Base-by-base conservation (phyloP, 2,329 filamentous ascomycete species). In the Talaromyces amestolkiae region DNA sequence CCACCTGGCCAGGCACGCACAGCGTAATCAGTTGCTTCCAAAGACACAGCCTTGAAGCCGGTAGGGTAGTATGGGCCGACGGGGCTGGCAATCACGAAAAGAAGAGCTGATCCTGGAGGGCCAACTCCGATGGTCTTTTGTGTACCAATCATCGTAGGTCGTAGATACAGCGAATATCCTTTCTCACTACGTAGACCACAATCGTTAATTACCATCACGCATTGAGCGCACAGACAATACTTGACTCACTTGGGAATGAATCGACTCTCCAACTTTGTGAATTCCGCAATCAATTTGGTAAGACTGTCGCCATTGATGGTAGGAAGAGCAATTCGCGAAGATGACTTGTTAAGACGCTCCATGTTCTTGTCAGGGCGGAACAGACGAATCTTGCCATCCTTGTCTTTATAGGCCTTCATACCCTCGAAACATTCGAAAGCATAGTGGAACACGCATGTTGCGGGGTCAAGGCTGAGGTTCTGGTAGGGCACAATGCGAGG, bases 331-430 rank as follows among this genome's bases (percentile, higher is more conserved):
- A 99, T 98, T 70, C 95, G 91, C 45, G 91, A 87, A 58, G 91
- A 87, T 2, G 93, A 97, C 79, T 90, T 92, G 84, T 98, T 99
- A 79, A 99, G 82, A 67, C 95, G 90, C 69, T 85, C 89, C 94
- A 98, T 98, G 84, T 99, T 99, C 86, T 88, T 95, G 78, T 96
- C 90, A 2, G 95, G 95, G 39, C 95, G 88, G 86, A 99, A 99
- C 63, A 99, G 84, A 64, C 94, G 89, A 71, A 97, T 87, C 66
- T 88, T 82, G 72, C 92, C 92, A 51, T 87, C 77, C 73, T 85
- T 87, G 81, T 96, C 92, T 80, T 94, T 96, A 86, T 99, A 99
- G 67, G 95, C 95, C 84, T 99, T 99, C 93, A 98, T 97, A 72
- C 95, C 95, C 83, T 99, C 95, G 80, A 99, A 99, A 78, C 91